Base-by-base conservation (phyloP, 1,139 yeast species). In the Torulaspora pretoriensis region DNA sequence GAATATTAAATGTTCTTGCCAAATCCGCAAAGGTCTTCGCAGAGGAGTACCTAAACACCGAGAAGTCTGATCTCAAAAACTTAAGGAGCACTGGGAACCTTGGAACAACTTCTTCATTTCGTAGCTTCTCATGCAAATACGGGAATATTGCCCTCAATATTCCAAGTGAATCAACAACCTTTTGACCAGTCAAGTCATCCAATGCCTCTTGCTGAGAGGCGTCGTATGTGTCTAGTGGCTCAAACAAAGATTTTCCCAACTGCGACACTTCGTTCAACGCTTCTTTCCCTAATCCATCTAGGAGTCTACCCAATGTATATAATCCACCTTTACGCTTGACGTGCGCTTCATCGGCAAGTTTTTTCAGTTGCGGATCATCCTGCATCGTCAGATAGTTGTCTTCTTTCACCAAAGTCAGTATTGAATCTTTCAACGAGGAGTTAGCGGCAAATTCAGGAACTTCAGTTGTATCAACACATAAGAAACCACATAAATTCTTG, bases 381-480 rank as follows among this genome's bases (percentile, higher is more conserved):
- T 78, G 75, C 4, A 84, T 80, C 52, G 84, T 89, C 1, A 81
- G 73, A 46, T 75, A 75, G 4, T 82, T 80, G 53, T 87, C 95
- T 58, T 89, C 97, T 56, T 87, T 86, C 45, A 80, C 74, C 56
- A 90, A 72, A 1, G 96, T 87, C 45, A 90, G 68, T 30, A 92
- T 83, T 14, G 71, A 71, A 43, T 78, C 81, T 26, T 69, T 74
- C 47, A 74, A 73, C 9, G 69, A 68, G 38, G 77, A 75, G 60
- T 87, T 85, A 39, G 86, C 83, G 26, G 75, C 74, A 60, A 87
- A 92, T 59, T 89, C 97, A 2, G 98, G 98, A 28, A 92, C 97
- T 63, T 90, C 97, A 4, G 94, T 78, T 0, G 96, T 88, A 63
- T 92, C 98, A 33, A 90, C 97, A 69, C 98, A 92, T 39, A 92